These are phyloP conservation scores for Mycena sp. DNA, from an alignment of 1,284 basidiomycete species.

Conservation along the genomic window DNA sequence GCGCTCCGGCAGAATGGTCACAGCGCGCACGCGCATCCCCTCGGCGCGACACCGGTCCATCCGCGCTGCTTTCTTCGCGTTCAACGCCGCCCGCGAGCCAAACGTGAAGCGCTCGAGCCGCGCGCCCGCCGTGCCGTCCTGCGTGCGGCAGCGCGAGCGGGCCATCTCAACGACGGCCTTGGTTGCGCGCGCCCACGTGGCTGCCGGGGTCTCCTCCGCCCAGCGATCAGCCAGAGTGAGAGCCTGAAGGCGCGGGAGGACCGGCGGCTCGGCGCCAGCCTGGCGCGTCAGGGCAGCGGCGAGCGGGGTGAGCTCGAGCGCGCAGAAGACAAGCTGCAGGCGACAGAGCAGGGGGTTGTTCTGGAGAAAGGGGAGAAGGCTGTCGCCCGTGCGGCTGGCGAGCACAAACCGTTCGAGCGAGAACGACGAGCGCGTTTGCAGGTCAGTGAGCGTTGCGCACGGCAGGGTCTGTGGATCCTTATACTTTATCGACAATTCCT, in stretches of 20 bases:
- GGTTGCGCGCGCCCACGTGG: slow-evolving; percentile 11
- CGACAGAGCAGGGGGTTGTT: slow-evolving; percentile 11
- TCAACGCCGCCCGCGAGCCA: background rate
- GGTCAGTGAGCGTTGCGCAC: background rate
- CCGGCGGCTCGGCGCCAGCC: background rate
- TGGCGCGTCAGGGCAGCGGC: background rate
- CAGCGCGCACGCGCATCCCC: slow-evolving; percentile 19
- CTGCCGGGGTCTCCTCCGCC: slow-evolving; percentile 4
- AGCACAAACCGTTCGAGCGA: slow-evolving; percentile 16
- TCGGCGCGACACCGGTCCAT: background rate
- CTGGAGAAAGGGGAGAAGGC: slow-evolving; percentile 14
- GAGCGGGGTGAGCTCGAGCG: background rate
- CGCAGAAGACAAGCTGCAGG: slow-evolving; percentile 17
- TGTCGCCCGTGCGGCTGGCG: slow-evolving; percentile 6
- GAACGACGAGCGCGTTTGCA: slow-evolving; percentile 21
- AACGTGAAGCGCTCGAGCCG: background rate
- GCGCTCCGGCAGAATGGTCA: too few species aligned
- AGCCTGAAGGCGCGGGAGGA: slow-evolving; percentile 11
- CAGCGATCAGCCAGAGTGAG: slow-evolving; percentile 15
- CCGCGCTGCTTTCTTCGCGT: slow-evolving; percentile 6
- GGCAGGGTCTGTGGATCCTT: background rate
- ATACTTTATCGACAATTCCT: slow-evolving; percentile 15
- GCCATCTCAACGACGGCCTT: slow-evolving; percentile 19
- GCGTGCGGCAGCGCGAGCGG: slow-evolving; percentile 12
- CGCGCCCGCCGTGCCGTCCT: background rate